phyloP scores from a whole-genome alignment of 768 basidiomycete genomes.

The Calocybe indica region DNA sequence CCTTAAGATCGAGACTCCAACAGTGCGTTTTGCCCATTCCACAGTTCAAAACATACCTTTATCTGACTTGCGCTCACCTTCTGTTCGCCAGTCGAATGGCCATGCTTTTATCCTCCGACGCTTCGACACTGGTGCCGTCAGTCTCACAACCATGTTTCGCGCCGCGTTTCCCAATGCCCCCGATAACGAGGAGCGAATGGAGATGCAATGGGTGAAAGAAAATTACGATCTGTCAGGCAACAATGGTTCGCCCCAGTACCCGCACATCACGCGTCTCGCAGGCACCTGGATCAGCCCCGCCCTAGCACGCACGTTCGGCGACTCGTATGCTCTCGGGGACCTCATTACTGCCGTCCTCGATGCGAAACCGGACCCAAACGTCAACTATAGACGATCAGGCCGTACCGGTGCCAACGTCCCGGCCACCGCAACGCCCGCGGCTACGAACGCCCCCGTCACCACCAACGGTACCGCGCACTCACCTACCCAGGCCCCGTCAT shows the following conservation, averaged over 20 bases:
- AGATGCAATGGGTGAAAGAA: conserved; percentile 80
- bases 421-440: conserved; percentile 9
- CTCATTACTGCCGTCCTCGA: conserved; percentile 62
- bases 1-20: conserved; percentile 77
- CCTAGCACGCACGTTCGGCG: conserved; percentile 63
- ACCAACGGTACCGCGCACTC: conserved; percentile 18
- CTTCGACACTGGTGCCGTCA: conserved; percentile 89
- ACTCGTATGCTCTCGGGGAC: conserved; percentile 53
- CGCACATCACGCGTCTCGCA: conserved; percentile 67
- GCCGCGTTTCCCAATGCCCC: conserved; percentile 84
- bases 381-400: conserved; percentile 71
- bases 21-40: conserved; percentile 42
- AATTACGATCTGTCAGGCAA: conserved; percentile 70
- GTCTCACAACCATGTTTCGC: conserved; percentile 93
- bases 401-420: conserved; percentile 20
- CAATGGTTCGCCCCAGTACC: conserved; percentile 64
- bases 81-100: conserved; percentile 45
- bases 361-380: conserved; percentile 72
- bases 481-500: conserved; percentile 16
- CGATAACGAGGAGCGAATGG: conserved; percentile 71
- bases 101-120: conserved; percentile 94
- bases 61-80: conserved; percentile 12
- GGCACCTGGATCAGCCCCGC: conserved; percentile 79
- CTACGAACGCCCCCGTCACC: conserved; percentile 10
- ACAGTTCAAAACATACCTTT: conserved; percentile 1